These are phyloP conservation scores for Mortierella sp. DNA, from an alignment of 371 early-diverging fungal species.

Conservation along the genomic window DNA sequence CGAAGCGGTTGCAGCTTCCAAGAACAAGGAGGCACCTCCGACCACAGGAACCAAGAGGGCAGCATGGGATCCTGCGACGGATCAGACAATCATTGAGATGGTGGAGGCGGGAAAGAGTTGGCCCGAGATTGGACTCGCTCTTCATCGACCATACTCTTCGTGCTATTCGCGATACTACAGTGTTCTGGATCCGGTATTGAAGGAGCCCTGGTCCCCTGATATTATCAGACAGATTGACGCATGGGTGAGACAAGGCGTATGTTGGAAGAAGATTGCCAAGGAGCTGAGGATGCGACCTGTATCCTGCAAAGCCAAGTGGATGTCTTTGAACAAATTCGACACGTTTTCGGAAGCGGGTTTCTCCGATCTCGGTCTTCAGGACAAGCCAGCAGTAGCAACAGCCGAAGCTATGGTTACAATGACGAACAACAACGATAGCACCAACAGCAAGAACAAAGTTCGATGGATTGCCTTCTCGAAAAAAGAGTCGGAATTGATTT, in stretches of 20 bases:
- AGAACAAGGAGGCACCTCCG: not conserved
- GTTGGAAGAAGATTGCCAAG: constrained; percentile 30
- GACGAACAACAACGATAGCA: too few species aligned
- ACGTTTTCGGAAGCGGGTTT: too few species aligned
- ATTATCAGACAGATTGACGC: constrained; percentile 6
- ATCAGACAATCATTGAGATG: constrained; percentile 22
- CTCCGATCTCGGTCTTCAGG: too few species aligned
- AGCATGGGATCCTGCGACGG: constrained; percentile 10
- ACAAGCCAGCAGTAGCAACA: too few species aligned
- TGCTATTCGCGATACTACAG: constrained; percentile 36
- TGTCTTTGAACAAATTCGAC: not conserved
- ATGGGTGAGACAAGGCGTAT: constrained; percentile 15
- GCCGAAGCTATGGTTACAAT: too few species aligned
- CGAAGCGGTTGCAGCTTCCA: not conserved
- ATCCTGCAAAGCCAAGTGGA: constrained; percentile 26
- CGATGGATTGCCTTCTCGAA: constrained; percentile 26
- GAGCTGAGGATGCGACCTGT: constrained; percentile 19
- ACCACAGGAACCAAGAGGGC: not conserved
- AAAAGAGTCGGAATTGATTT: constrained; percentile 12
- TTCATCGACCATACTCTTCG: constrained; percentile 29
- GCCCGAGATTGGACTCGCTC: constrained; percentile 28
- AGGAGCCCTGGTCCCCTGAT: constrained; percentile 18
- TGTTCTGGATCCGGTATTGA: constrained; percentile 22
- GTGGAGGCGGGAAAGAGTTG: constrained; percentile 14
- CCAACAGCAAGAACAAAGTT: not conserved